Percentiles rank a stretch among this genome's conserved stretches.
phyloP scores from a whole-genome alignment of 345 rosid genomes.

The Moringa oleifera region DNA sequence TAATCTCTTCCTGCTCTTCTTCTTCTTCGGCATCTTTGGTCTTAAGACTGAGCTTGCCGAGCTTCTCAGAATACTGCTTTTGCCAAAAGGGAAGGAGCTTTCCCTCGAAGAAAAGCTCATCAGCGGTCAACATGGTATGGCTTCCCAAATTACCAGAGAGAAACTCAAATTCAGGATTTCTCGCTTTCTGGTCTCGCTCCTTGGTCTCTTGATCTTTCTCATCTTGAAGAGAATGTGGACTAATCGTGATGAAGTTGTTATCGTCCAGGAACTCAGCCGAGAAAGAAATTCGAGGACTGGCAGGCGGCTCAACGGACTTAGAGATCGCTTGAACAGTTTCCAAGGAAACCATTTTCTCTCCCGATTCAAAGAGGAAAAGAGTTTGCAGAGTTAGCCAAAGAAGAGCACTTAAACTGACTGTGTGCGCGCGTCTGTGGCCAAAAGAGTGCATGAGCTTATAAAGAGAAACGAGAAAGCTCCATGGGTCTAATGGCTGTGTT shows the following conservation, averaged over 20 bases:
- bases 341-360: slow-evolving; percentile 53
- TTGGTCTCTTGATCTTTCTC: slow-evolving; percentile 20
- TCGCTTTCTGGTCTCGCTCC: slow-evolving; percentile 30
- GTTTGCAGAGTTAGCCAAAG: neutral
- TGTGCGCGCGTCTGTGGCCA: neutral
- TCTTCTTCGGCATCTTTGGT: slow-evolving; percentile 23
- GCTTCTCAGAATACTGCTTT: slow-evolving; percentile 64
- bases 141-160: slow-evolving; percentile 46
- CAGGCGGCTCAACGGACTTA: slow-evolving; percentile 31
- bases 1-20: slow-evolving; percentile 26
- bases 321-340: slow-evolving; percentile 37
- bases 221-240: slow-evolving; percentile 33
- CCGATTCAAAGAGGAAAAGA: neutral
- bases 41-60: slow-evolving; percentile 47
- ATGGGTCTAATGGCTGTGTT: slow-evolving; percentile 3
- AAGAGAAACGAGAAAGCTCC: slow-evolving; percentile 10
- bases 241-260: slow-evolving; percentile 59
- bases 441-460: slow-evolving; percentile 27
- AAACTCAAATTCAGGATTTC: slow-evolving; percentile 75
- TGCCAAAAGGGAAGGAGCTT: slow-evolving; percentile 92
- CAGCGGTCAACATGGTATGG: slow-evolving; percentile 61
- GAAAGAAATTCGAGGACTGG: slow-evolving; percentile 82
- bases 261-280: slow-evolving; percentile 69
- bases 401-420: no score
- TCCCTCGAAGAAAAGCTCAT: slow-evolving; percentile 87